Evolutionary conservation across 2,329 filamentous ascomycete species (phyloP).

Genomic region (Colletotrichum paranaense): DNA sequence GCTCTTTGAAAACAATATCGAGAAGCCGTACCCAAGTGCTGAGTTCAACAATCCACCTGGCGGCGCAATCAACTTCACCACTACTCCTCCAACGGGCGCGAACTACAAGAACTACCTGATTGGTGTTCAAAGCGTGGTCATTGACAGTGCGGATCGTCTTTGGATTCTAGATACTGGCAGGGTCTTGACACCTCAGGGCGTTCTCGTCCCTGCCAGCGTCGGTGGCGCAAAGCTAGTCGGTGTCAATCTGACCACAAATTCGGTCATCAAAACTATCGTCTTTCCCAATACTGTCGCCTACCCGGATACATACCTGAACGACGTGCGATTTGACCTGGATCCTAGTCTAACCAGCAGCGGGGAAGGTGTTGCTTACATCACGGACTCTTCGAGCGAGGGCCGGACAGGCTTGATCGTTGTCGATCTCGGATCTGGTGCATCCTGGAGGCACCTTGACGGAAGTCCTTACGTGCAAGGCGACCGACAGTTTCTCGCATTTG

Average conservation of each 20-base stretch:
- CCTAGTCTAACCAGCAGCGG: slow-evolving; percentile 1
- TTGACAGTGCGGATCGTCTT: slow-evolving; percentile 10
- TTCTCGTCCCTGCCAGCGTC: slow-evolving; percentile 9
- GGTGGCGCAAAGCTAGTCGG: slow-evolving; percentile 12
- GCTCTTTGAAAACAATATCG: neutral
- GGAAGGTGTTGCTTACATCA: slow-evolving; percentile 8
- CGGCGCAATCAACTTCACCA: slow-evolving; percentile 14
- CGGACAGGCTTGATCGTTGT: slow-evolving; percentile 2
- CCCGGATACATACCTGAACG: slow-evolving; percentile 11
- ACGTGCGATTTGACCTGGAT: slow-evolving; percentile 15
- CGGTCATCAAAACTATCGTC: neutral
- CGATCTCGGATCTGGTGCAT: slow-evolving; percentile 10
- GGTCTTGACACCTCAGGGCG: neutral
- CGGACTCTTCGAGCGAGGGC: slow-evolving; percentile 1
- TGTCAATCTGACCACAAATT: neutral
- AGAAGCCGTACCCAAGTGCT: neutral
- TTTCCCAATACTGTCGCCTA: slow-evolving; percentile 7
- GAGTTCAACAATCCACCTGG: slow-evolving; percentile 5
- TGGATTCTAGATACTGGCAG: slow-evolving; percentile 13
- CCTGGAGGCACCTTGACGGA: slow-evolving; percentile 8
- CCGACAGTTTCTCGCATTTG: slow-evolving; percentile 10
- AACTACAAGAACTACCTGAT: slow-evolving; percentile 11
- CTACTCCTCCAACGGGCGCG: neutral
- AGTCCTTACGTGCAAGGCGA: slow-evolving; percentile 12
- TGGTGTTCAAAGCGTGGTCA: slow-evolving; percentile 10